Conservation (phyloP, 257 asterid species). For the Jacaranda mimosifolia region DNA sequence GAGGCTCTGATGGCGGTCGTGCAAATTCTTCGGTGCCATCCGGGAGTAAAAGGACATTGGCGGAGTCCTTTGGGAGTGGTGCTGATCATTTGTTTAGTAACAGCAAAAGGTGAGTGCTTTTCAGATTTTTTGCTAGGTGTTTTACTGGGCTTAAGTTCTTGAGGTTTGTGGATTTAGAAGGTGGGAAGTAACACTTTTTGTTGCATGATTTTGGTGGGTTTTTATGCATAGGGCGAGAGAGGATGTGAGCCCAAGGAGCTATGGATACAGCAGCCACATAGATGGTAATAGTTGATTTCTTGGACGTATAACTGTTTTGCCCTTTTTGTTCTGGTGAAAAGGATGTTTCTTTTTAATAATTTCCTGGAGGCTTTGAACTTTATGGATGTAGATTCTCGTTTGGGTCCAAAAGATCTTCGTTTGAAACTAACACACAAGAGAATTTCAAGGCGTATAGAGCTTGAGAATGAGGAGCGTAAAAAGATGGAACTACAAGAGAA, state of each 20-base stretch:
- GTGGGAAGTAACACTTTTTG: too few species aligned
- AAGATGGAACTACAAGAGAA: constrained; percentile 47
- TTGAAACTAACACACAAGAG: constrained; percentile 61
- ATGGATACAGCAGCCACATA: constrained; percentile 30
- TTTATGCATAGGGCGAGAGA: constrained; percentile 49
- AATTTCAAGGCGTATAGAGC: constrained; percentile 51
- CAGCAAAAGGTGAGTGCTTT: constrained; percentile 44
- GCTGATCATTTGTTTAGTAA: constrained; percentile 34
- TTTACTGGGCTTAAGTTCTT: neutral
- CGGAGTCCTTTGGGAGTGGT: constrained; percentile 35
- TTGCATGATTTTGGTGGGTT: constrained; percentile 24
- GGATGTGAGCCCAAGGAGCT: constrained; percentile 40
- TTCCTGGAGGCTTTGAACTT: constrained; percentile 25
- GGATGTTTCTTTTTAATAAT: neutral
- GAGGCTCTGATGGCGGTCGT: constrained; percentile 35
- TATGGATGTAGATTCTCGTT: constrained; percentile 40
- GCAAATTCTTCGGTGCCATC: constrained; percentile 37
- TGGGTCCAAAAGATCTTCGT: constrained; percentile 65
- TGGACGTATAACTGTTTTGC: constrained; percentile 9
- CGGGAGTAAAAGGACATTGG: constrained; percentile 54
- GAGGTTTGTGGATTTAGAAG: too few species aligned
- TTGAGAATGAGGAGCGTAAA: constrained; percentile 45
- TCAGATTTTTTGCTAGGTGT: neutral
- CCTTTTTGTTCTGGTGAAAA: neutral
- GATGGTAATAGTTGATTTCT: constrained; percentile 44